Percentiles rank a stretch among this genome's conserved stretches.
Evolutionary conservation across 1,139 yeast genomes (phyloP).

Genomic region (Meyerozyma guilliermondii): DNA sequence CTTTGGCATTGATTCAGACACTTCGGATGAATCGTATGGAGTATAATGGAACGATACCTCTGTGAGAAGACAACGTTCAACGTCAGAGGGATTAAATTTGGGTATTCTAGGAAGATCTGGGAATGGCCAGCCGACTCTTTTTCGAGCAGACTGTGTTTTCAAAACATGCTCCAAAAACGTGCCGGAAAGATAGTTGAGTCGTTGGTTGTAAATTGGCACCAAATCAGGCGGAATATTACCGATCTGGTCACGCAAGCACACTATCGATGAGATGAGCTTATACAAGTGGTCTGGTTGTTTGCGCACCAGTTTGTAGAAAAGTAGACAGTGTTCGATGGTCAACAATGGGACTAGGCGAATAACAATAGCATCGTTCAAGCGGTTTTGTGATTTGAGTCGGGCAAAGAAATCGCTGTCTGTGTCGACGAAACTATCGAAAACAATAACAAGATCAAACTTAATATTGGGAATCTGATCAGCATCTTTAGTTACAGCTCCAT

Average conservation of each 20-base stretch:
- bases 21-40: constrained; percentile 45
- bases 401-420: constrained; percentile 25
- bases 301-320: constrained; percentile 21
- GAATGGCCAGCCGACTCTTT: constrained; percentile 58
- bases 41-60: constrained; percentile 68
- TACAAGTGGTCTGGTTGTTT: constrained; percentile 47
- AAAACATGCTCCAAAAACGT: constrained; percentile 50
- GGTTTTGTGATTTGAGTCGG: constrained; percentile 28
- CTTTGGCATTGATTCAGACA: not conserved
- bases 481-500: constrained; percentile 28
- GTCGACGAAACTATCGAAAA: constrained; percentile 69
- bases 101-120: constrained; percentile 69
- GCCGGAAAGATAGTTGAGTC: constrained; percentile 54
- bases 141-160: constrained; percentile 16
- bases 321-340: constrained; percentile 73
- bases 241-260: constrained; percentile 76
- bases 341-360: constrained; percentile 70
- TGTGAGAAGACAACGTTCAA: constrained; percentile 70
- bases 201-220: constrained; percentile 68
- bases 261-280: constrained; percentile 74
- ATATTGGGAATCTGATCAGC: constrained; percentile 19
- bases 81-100: constrained; percentile 62
- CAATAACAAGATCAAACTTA: constrained; percentile 58
- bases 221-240: constrained; percentile 81
- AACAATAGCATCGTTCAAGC: constrained; percentile 44